phyloP scores from a whole-genome alignment of 257 asterid genomes.

The Orobanche coerulescens region DNA sequence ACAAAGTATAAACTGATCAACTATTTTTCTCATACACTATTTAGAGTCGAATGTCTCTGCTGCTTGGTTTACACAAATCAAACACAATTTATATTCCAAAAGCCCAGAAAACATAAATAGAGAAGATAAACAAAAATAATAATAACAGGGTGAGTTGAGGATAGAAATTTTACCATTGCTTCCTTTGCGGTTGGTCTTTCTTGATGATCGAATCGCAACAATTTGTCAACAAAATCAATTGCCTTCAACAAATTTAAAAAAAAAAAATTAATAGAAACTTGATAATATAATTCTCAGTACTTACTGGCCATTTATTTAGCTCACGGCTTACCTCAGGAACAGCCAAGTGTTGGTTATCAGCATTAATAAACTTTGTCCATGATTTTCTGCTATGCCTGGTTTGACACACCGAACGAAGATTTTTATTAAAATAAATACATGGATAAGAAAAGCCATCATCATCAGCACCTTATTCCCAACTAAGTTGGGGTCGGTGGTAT shows the following conservation, averaged over 20 bases:
- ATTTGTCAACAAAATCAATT: constrained; percentile 88
- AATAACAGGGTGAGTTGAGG: neutral
- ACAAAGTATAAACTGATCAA: no score
- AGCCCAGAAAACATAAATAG: neutral
- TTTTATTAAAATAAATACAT: constrained; percentile 2
- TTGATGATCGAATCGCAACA: constrained; percentile 85
- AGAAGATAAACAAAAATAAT: neutral
- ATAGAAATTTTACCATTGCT: constrained; percentile 65
- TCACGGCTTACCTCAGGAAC: constrained; percentile 60
- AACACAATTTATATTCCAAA: neutral
- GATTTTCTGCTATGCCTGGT: constrained; percentile 53
- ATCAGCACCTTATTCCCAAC: no score
- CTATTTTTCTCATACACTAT: no score
- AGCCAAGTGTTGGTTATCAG: constrained; percentile 57
- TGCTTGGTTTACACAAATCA: no score
- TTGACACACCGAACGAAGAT: constrained; percentile 18
- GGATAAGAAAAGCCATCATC: no score
- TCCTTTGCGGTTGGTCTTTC: constrained; percentile 94
- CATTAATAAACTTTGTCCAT: constrained; percentile 42
- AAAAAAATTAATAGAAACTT: neutral
- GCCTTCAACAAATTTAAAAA: constrained; percentile 40
- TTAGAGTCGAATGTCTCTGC: neutral
- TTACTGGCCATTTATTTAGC: constrained; percentile 12
- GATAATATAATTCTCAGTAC: neutral
- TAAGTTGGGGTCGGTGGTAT: no score